Percentiles rank a stretch among this genome's conserved stretches.
phyloP scores from a whole-genome alignment of 2,329 filamentous ascomycete species.

The Microcera coccophila region DNA sequence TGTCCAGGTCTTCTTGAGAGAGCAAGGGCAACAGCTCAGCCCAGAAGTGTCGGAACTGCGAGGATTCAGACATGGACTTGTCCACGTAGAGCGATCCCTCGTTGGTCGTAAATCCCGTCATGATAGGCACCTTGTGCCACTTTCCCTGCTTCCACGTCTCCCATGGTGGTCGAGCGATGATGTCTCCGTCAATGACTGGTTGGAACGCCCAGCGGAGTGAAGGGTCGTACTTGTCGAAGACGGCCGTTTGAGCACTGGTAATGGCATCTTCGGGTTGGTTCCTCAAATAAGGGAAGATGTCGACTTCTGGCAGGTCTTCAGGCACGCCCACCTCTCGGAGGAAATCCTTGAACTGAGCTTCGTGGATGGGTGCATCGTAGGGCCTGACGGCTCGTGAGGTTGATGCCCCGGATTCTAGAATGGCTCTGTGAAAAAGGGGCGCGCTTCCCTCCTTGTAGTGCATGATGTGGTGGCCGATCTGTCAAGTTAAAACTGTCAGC shows the following conservation, averaged over 20 bases:
- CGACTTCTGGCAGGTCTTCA: slow-evolving; percentile 22
- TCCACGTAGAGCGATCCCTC: slow-evolving; percentile 31
- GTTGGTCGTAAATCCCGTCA: slow-evolving; percentile 28
- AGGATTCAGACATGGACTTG: slow-evolving; percentile 11
- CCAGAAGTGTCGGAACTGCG: slow-evolving; percentile 28
- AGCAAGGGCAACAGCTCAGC: slow-evolving; percentile 25
- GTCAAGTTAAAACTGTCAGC: too few relatives aligned
- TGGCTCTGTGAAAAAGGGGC: slow-evolving; percentile 32
- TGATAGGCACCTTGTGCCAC: slow-evolving; percentile 30
- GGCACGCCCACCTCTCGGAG: too few relatives aligned
- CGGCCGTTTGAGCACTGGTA: slow-evolving; percentile 25
- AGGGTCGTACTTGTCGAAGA: slow-evolving; percentile 26
- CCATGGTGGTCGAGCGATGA: slow-evolving; percentile 29
- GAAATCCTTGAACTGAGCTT: slow-evolving; percentile 28
- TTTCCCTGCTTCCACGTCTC: slow-evolving; percentile 32
- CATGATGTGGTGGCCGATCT: slow-evolving; percentile 33
- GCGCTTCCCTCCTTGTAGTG: slow-evolving; percentile 30
- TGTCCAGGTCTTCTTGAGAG: slow-evolving; percentile 8
- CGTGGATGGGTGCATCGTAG: slow-evolving; percentile 23
- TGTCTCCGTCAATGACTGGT: slow-evolving; percentile 28
- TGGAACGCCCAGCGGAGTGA: slow-evolving; percentile 33
- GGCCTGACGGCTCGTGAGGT: slow-evolving; percentile 29
- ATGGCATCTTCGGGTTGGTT: slow-evolving; percentile 22
- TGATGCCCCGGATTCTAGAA: slow-evolving; percentile 31
- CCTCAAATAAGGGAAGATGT: slow-evolving; percentile 26